phyloP scores from a whole-genome alignment of 805 yeast species.

The Ogataea haglerorum region DNA sequence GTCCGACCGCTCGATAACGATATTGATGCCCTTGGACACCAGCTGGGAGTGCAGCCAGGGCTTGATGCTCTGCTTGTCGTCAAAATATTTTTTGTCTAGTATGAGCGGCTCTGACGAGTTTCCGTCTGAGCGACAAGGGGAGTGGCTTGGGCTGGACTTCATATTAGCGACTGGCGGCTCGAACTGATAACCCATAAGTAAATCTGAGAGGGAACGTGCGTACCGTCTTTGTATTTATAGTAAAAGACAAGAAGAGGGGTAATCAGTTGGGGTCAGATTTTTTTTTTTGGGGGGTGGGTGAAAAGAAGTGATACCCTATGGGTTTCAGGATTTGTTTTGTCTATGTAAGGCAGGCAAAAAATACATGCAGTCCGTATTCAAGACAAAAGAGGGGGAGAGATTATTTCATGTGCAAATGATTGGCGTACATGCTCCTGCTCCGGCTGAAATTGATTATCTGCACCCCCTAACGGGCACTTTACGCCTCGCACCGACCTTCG shows the following conservation, averaged over 20 bases:
- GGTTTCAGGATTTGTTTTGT: conserved; percentile 1
- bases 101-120: conserved; percentile 8
- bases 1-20: conserved; percentile 64
- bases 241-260: conserved; percentile 4
- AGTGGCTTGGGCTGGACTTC: conserved; percentile 4
- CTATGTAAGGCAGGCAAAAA: background rate
- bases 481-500: conserved; percentile 5
- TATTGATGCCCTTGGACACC: conserved; percentile 46
- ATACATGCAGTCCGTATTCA: background rate
- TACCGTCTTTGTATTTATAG: conserved; percentile 6
- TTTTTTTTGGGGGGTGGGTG: conserved; percentile 4
- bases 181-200: conserved; percentile 15
- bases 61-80: conserved; percentile 48
- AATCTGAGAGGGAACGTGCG: background rate
- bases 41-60: conserved; percentile 57
- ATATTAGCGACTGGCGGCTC: conserved; percentile 13
- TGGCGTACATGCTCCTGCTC: background rate
- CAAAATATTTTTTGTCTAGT: conserved; percentile 30
- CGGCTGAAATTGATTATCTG: background rate
- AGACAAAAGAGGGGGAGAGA: conserved; percentile 5
- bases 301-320: conserved; percentile 1
- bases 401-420: background rate
- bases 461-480: conserved; percentile 7
- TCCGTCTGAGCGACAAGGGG: background rate
- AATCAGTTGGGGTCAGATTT: conserved; percentile 9